Evolutionary conservation across 2,329 filamentous ascomycete species (phyloP).

Genomic region (Aciculosporium take): DNA sequence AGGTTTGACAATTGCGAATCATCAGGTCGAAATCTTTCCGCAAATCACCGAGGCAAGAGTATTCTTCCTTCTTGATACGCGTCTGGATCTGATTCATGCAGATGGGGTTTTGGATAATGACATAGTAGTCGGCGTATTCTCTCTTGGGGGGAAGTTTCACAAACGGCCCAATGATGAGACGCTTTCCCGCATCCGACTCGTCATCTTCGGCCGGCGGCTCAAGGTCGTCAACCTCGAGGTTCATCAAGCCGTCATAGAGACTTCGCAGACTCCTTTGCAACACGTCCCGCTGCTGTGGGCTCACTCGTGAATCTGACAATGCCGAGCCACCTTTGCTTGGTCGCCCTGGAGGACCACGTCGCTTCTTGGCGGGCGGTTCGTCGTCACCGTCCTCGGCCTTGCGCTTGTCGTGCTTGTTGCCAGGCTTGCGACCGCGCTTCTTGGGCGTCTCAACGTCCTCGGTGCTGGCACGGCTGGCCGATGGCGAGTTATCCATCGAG

Average conservation of each 20-base stretch:
- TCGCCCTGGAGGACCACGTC: slow-evolving; percentile 55
- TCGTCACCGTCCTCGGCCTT: slow-evolving; percentile 71
- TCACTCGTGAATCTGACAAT: slow-evolving; percentile 33
- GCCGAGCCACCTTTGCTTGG: slow-evolving; percentile 40
- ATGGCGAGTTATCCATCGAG: slow-evolving; percentile 53
- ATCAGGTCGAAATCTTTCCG: slow-evolving; percentile 69
- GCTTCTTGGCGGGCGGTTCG: slow-evolving; percentile 65
- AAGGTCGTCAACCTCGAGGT: slow-evolving; percentile 64
- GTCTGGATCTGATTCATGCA: slow-evolving; percentile 91
- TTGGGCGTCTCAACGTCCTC: slow-evolving; percentile 66
- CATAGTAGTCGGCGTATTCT: slow-evolving; percentile 88
- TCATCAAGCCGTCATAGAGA: slow-evolving; percentile 69
- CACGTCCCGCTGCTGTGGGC: slow-evolving; percentile 54
- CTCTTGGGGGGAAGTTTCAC: slow-evolving; percentile 79
- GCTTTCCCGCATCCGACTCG: slow-evolving; percentile 46
- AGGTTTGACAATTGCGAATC: slow-evolving; percentile 83
- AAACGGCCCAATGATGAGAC: slow-evolving; percentile 86
- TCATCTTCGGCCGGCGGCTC: slow-evolving; percentile 42
- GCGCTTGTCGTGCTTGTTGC: slow-evolving; percentile 64
- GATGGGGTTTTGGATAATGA: slow-evolving; percentile 83
- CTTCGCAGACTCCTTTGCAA: slow-evolving; percentile 67
- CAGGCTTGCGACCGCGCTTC: slow-evolving; percentile 73
- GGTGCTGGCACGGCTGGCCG: slow-evolving; percentile 66
- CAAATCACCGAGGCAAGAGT: slow-evolving; percentile 67
- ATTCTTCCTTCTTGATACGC: slow-evolving; percentile 94